Evolutionary conservation across 805 yeast genomes (phyloP).

Genomic region (Sugiyamaella qingdaonensis): DNA sequence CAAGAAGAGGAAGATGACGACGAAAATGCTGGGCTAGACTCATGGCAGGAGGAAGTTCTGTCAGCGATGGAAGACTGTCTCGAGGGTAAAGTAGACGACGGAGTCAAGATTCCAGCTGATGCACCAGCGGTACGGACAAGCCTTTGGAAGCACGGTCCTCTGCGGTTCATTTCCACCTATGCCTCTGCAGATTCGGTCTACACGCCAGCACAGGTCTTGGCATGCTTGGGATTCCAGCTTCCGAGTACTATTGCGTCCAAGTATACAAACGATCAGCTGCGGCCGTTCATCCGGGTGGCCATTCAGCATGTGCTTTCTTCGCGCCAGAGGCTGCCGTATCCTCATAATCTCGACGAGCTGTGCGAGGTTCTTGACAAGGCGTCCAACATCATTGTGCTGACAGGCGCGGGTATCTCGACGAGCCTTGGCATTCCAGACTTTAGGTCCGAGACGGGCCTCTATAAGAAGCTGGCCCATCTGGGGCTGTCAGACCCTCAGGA

Average conservation of each 20-base stretch:
- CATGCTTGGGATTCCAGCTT: constrained; percentile 59
- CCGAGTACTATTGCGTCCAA: constrained; percentile 28
- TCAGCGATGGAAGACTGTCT: constrained; percentile 19
- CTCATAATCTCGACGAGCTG: constrained; percentile 53
- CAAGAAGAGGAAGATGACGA: constrained; percentile 15
- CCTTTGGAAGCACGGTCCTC: constrained; percentile 57
- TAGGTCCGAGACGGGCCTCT: constrained; percentile 83
- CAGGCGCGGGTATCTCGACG: constrained; percentile 94
- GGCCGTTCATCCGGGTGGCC: constrained; percentile 13
- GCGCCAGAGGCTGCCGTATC: constrained; percentile 22
- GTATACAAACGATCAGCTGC: constrained; percentile 19
- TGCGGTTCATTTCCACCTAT: constrained; percentile 54
- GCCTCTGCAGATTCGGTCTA: constrained; percentile 29
- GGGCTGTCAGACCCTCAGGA: constrained; percentile 87
- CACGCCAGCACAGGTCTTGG: constrained; percentile 53
- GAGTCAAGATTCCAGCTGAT: not conserved
- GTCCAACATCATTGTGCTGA: constrained; percentile 61
- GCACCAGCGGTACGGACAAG: constrained; percentile 43
- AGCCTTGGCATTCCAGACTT: constrained; percentile 89
- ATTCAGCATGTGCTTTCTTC: constrained; percentile 28
- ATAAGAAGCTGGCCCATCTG: constrained; percentile 59
- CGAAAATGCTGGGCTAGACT: constrained; percentile 10
- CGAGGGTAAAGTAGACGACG: constrained; percentile 40
- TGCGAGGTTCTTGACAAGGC: constrained; percentile 51
- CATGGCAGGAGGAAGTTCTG: constrained; percentile 21